Conservation (phyloP, 768 basidiomycete species). For the Russula griseocarnosa region DNA sequence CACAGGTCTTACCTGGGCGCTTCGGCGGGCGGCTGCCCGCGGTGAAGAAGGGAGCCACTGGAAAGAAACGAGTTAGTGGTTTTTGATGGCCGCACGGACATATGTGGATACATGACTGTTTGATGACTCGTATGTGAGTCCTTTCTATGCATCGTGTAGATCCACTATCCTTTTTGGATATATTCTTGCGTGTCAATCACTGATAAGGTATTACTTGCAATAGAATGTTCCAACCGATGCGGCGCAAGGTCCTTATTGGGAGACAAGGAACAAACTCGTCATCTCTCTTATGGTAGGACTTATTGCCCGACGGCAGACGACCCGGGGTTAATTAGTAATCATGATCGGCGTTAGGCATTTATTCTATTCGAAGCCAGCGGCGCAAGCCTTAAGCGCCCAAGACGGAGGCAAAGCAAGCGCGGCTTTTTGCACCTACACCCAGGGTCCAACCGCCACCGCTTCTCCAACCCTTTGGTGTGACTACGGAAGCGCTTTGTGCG, state of each 20-base stretch:
- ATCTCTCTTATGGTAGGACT: background rate
- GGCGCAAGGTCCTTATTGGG: background rate
- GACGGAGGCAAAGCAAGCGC: no score
- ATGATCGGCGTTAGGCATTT: background rate
- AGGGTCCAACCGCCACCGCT: no score
- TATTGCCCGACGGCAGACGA: no score
- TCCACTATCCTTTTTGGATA: background rate
- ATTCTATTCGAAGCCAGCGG: background rate
- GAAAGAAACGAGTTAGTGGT: conserved; percentile 69
- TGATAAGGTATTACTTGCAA: background rate
- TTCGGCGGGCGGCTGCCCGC: conserved; percentile 55
- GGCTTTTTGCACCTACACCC: no score
- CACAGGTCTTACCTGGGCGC: conserved; percentile 67
- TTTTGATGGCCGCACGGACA: conserved; percentile 44
- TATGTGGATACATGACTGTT: background rate
- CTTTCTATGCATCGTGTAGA: background rate
- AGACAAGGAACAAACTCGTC: background rate
- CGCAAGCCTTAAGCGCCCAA: no score
- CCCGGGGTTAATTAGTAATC: background rate
- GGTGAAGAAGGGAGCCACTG: conserved; percentile 43
- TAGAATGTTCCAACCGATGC: background rate
- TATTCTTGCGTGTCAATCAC: background rate
- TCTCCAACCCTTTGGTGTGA: background rate
- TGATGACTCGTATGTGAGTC: background rate
- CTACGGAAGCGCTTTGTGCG: background rate